Evolutionary conservation across 208 protist genomes (phyloP).

Genomic region (Leishmania tarentolae): DNA sequence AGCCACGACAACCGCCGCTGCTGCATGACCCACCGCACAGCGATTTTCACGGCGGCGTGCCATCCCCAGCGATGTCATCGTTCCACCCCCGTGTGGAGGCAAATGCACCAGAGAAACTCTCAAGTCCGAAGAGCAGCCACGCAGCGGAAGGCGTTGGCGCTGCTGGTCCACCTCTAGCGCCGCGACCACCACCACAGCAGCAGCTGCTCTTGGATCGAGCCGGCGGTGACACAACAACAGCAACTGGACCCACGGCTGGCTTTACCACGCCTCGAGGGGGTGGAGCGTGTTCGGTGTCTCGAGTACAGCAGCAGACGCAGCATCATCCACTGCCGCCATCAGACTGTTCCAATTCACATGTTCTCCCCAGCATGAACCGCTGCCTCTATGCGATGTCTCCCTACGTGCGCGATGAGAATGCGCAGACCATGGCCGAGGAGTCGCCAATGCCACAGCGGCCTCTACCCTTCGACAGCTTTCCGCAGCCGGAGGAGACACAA

Average conservation of each 20-base stretch:
- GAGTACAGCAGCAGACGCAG: not conserved
- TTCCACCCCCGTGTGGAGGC: not conserved
- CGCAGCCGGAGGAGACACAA: conserved; percentile 1
- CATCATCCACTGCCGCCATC: not conserved
- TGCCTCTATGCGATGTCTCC: conserved; percentile 28
- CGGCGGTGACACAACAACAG: not conserved
- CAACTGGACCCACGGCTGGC: not conserved
- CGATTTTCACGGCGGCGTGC: not conserved
- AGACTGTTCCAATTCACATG: not conserved
- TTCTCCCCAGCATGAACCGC: conserved; percentile 2
- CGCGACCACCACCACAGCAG: not conserved
- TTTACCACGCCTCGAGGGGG: conserved; percentile 6
- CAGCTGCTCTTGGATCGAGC: not conserved
- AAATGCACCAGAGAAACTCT: not conserved
- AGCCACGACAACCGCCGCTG: not conserved
- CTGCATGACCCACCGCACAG: not conserved
- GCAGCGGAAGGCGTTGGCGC: not conserved
- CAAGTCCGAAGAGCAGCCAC: not conserved
- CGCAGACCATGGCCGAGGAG: conserved; percentile 10
- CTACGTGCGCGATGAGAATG: conserved; percentile 21
- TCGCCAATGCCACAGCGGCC: conserved; percentile 33
- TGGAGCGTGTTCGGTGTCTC: not conserved
- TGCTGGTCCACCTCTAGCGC: not conserved
- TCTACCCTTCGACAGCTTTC: conserved; percentile 14
- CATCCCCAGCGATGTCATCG: not conserved